Evolutionary conservation across 352 stramenopile species (phyloP), one percentile per base, ranked within the genome.

Genomic region (Saprolegnia diclina): DNA sequence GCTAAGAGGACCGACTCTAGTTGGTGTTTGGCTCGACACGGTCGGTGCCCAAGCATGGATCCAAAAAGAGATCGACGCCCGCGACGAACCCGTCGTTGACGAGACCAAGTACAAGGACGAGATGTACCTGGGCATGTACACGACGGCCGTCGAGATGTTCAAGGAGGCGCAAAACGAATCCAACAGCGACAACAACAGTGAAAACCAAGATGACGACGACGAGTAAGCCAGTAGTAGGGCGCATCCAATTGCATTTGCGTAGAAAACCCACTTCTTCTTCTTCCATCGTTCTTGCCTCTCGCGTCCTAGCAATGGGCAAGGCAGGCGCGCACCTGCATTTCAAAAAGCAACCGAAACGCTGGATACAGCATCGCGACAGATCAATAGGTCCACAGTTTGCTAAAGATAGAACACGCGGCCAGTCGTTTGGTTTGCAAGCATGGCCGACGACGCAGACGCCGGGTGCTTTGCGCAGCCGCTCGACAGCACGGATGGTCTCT

Each of bases 91-190:
- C 48, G 69, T 73, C 32, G 79, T 79, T 4, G 89, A 73, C 2
- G 79, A 85, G 26, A 73, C 86, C 37, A 37, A 92, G 65, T 82
- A 78, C 42, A 72, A 65, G 0, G 79, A 95, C 40, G 78, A 90
- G 67, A 95, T 95, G 87, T 95, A 85, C 61, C 72, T 95, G 7
- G 87, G 87, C 14, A 95, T 95, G 87, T 95, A 93, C 68, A 73
- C 87, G 71, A 93, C 87, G 5, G 87, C 81, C 1, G 81, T 93
- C 9, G 87, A 92, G 74, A 95, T 95, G 87, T 82, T 91, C 76
- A 86, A 89, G 56, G 87, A 95, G 61, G 73, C 73, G 42, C 18
- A 77, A 55, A 72, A 71, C 1, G 76, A 85, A 29, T 72, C 65
- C 11, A 72, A 64, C 22, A 70, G 59, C 32, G 77, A 72, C 0